These are phyloP conservation scores for Citrullus mucosospermus DNA, from an alignment of 306 rosid genomes.

Conservation along the genomic window DNA sequence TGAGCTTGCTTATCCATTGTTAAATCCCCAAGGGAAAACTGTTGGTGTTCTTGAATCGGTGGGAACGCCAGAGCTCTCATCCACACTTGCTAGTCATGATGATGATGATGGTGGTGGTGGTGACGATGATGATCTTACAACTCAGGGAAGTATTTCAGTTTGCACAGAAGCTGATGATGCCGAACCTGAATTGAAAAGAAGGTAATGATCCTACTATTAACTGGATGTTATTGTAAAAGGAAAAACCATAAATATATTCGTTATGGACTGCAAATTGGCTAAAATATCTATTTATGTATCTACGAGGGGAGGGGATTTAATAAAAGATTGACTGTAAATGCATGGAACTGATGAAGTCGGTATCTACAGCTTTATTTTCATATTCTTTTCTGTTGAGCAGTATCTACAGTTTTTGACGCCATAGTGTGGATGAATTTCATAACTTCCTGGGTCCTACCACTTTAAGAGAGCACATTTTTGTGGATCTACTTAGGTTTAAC, in stretches of 20 bases:
- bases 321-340: background rate
- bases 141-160: constrained; percentile 29
- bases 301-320: background rate
- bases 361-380: background rate
- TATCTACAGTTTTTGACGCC: background rate
- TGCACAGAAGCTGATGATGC: constrained; percentile 43
- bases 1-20: constrained; percentile 43
- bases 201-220: constrained; percentile 22
- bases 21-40: constrained; percentile 33
- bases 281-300: background rate
- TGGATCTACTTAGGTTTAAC: background rate
- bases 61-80: constrained; percentile 56
- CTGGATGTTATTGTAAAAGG: background rate
- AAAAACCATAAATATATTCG: background rate
- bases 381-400: background rate
- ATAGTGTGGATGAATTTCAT: background rate
- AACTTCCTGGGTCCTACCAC: background rate
- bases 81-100: constrained; percentile 44
- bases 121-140: constrained; percentile 44
- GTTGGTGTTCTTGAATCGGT: constrained; percentile 29
- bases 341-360: background rate
- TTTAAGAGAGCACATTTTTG: constrained; percentile 1
- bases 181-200: constrained; percentile 61
- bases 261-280: background rate
- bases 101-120: constrained; percentile 40